Conservation (phyloP, 169 alveolate species). For the Eimeria falciformis region DNA sequence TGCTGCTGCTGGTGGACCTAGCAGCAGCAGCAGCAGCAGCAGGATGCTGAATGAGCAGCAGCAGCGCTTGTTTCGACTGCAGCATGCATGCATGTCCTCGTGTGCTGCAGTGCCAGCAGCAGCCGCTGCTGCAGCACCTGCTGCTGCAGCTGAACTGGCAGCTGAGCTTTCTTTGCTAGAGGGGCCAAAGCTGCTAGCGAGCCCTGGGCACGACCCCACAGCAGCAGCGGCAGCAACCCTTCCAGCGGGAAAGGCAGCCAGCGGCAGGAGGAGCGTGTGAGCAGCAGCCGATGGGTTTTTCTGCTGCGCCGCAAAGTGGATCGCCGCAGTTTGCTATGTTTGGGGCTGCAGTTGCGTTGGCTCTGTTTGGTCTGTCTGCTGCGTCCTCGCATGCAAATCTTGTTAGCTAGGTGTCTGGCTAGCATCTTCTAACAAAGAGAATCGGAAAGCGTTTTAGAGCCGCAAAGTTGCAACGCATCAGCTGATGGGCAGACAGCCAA, state of each 20-base stretch:
- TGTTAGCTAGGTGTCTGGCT: too few species aligned
- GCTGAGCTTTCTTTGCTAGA: neutral
- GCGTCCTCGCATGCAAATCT: too few species aligned
- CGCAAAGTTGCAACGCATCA: too few species aligned
- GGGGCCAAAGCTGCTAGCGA: neutral
- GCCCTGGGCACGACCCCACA: neutral
- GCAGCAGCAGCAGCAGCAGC: slow-evolving; percentile 35
- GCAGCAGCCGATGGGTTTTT: neutral
- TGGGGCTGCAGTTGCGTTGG: neutral
- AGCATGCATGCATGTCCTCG: too few species aligned
- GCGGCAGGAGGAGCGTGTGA: slow-evolving; percentile 13
- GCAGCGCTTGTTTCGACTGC: too few species aligned
- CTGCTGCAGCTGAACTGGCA: neutral
- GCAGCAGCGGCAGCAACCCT: slow-evolving; percentile 33
- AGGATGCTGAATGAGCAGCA: too few species aligned
- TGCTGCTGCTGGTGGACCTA: too few species aligned
- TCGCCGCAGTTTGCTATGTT: neutral
- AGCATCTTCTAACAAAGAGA: too few species aligned
- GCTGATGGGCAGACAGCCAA: too few species aligned
- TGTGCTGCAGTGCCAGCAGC: neutral
- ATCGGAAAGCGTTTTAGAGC: too few species aligned
- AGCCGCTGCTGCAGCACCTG: neutral
- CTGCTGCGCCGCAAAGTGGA: neutral
- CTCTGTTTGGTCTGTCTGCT: too few species aligned
- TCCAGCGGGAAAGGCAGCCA: neutral